Evolutionary conservation across 2,329 filamentous ascomycete species (phyloP), one percentile per base, ranked within the genome.

Genomic region (Colletotrichum kahawae): DNA sequence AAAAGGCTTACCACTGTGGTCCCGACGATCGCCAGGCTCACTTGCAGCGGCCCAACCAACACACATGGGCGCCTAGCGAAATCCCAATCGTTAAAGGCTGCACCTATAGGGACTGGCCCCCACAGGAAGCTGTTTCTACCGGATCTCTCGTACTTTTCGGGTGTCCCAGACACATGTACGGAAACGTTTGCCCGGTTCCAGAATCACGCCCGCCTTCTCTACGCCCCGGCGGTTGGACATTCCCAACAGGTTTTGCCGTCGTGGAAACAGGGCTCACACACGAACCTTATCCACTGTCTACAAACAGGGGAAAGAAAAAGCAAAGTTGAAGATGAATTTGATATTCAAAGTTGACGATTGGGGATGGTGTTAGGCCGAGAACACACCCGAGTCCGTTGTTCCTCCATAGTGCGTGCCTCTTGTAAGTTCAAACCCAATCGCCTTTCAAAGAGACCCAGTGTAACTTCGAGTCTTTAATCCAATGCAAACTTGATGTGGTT

Each of bases 401-500:
- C 34, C 34, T 14, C 6, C 34, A 27, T 27, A 27, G 24, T 27
- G 24, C 24, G 24, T 27, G 24, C 24, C 24, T 27, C 24, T 27
- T 27, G 24, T 27, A 27, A 1, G 36, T 38, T 38, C 36, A 38
- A 8, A 38, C 16, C 8, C 7, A 38, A 43, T 43, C 9, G 9
- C 1, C n/a, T 12, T 13, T 7, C n/a, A 4, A 51, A 4, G n/a
- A 51, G 43, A 0, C 43, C 10, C n/a, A 24, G 43, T 51, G 43
- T 7, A 4, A 21, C 6, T 21, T 51, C 1, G 1, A 51, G n/a
- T 0, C n/a, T 51, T 51, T 4, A 2, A 24, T 1, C 10, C n/a
- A 12, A 18, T 6, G n/a, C n/a, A 21, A 21, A 51, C 1, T 4
- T n/a, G 6, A n/a, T 24, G 24, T 24, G 24, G 24, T 4, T 51